Evolutionary conservation across 129 eudicot genomes (phyloP).

Genomic region (Logfia minima): DNA sequence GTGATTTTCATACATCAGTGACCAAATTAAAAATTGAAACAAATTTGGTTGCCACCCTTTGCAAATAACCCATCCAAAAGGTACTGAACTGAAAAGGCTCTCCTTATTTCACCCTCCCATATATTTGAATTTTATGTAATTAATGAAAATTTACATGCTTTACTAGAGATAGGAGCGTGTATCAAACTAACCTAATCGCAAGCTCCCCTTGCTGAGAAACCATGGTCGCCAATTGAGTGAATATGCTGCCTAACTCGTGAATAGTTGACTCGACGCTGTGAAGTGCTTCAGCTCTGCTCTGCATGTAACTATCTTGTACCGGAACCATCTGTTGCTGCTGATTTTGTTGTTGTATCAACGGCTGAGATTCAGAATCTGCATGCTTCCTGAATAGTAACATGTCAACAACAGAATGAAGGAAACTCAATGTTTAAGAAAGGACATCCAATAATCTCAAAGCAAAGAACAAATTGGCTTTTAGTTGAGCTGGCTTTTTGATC

Average conservation of each 20-base stretch:
- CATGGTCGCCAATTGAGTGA: constrained; percentile 91
- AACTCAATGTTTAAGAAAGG: background rate
- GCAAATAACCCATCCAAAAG: background rate
- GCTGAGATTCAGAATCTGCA: constrained; percentile 78
- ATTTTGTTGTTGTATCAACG: constrained; percentile 76
- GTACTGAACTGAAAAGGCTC: background rate
- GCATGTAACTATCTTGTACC: constrained; percentile 83
- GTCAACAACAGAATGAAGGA: background rate
- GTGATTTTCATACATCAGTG: background rate
- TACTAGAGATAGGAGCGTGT: background rate
- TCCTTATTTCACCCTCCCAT: constrained; percentile 14
- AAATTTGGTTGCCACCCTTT: background rate
- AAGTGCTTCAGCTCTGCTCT: constrained; percentile 93
- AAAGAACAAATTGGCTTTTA: background rate
- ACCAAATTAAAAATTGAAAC: background rate
- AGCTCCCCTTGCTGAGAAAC: constrained; percentile 97
- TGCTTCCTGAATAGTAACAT: constrained; percentile 50
- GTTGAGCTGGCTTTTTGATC: background rate
- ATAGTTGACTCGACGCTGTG: constrained; percentile 91
- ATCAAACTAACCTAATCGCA: constrained; percentile 63
- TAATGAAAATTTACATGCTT: background rate
- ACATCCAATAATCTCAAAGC: background rate
- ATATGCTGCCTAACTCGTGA: constrained; percentile 80
- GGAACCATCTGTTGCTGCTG: constrained; percentile 72
- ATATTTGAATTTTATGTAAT: constrained; percentile 4